Base-by-base conservation (phyloP, 2,329 filamentous ascomycete species). In the Trichoderma oligosporum region DNA sequence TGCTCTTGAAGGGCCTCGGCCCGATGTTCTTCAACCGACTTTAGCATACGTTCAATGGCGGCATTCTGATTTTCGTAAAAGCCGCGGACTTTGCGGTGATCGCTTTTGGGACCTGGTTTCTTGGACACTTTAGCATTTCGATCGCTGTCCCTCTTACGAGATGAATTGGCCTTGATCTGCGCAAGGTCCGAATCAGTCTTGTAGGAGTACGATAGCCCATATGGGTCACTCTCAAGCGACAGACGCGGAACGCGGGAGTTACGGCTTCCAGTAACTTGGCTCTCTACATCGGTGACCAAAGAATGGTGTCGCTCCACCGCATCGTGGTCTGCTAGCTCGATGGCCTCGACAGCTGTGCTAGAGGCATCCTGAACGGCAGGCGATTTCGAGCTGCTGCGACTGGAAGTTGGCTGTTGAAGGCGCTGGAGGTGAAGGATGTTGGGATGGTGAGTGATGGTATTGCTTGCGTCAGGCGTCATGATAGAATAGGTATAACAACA, bases 31-130 rank as follows among this genome's bases (percentile, higher is more conserved):
- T 96, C 91, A 2, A 97, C 93, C 2, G 89, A 87, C 75, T 96
- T 97, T 63, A 97, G 80, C 74, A 97, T 82, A 9, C 90, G 84
- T 75, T 96, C 85, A 63, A 99, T 99, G 65, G 90, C 92, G 70
- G 92, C 89, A 70, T 99, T 99, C 70, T 99, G 93, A 27, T 81
- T 80, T 70, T 90, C 83, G 78, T 97, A 97, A 76, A 97, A 97
- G 49, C 84, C 82, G 66, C 88, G 82, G 14, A 97, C 71, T 66
- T 82, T 85, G 62, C 76, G 79, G 12, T 80, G 71, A 42, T 73
- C 72, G 35, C 64, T 58, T 54, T 66, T 70, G 22, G 68, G 66
- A 7, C 64, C 63, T 2, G 63, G 44, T 27, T 62, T 63, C 16
- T 41, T 20, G 20, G 56, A 46, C 38, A 61, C 62, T 11, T 60